Percentiles rank a stretch among this genome's conserved stretches.
These are phyloP conservation scores for Rhodotorula paludigena DNA, from an alignment of 768 basidiomycete genomes.

Conservation along the genomic window DNA sequence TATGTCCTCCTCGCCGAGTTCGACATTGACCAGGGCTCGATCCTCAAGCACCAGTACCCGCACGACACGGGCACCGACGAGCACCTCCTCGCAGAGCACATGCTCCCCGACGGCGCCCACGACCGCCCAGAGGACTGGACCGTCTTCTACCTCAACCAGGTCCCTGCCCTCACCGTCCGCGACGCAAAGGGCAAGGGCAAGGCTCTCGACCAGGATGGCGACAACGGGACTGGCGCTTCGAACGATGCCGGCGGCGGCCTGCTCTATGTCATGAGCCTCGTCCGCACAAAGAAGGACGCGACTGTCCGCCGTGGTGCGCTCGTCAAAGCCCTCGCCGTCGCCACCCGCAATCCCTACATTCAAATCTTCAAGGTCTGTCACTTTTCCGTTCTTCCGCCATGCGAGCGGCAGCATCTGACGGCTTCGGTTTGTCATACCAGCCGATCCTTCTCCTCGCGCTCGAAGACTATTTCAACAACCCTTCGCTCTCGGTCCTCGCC, in stretches of 20 bases:
- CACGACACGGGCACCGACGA: constrained; percentile 90
- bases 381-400: constrained; percentile 2
- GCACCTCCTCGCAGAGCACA: constrained; percentile 87
- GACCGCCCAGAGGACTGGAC: constrained; percentile 95
- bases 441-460: constrained; percentile 88
- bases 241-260: constrained; percentile 54
- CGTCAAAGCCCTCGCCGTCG: constrained; percentile 90
- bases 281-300: constrained; percentile 86
- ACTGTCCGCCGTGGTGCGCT: constrained; percentile 77
- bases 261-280: constrained; percentile 82
- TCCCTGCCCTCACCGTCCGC: constrained; percentile 71
- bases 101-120: constrained; percentile 98
- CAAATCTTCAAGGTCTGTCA: constrained; percentile 90
- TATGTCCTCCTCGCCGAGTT: constrained; percentile 98
- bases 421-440: too few relatives aligned
- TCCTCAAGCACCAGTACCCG: constrained; percentile 92
- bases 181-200: constrained; percentile 51
- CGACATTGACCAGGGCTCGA: constrained; percentile 90
- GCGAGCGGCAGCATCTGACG: too few relatives aligned
- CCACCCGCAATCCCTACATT: constrained; percentile 86
- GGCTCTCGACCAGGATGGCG: background rate
- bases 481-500: constrained; percentile 82
- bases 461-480: constrained; percentile 86
- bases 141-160: constrained; percentile 95
- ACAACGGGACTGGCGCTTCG: constrained; percentile 54